These are phyloP conservation scores for Cardiospermum halicacabum DNA, from an alignment of 345 rosid genomes.

Conservation along the genomic window DNA sequence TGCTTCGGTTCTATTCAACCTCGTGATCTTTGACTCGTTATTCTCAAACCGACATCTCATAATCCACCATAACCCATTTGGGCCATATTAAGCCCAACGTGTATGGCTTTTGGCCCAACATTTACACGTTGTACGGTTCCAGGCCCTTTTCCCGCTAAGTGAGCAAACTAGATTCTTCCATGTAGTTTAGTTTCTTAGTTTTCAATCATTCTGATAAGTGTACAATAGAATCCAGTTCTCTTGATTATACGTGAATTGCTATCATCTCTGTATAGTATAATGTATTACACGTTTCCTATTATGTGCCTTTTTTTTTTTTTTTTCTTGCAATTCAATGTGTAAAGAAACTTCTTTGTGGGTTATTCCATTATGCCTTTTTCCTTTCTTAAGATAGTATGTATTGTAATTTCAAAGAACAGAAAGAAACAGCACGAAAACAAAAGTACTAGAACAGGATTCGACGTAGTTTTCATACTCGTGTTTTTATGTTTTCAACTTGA, in stretches of 20 bases:
- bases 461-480: neutral
- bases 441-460: neutral
- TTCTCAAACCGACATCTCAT: neutral
- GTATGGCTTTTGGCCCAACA: too few relatives aligned
- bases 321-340: neutral
- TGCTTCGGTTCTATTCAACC: neutral
- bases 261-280: neutral
- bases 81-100: neutral
- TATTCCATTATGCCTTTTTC: constrained; percentile 9
- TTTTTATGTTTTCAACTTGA: neutral
- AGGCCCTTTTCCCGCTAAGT: constrained; percentile 12
- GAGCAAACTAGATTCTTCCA: constrained; percentile 12
- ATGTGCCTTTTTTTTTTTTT: neutral
- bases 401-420: neutral
- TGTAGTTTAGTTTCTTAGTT: constrained; percentile 4
- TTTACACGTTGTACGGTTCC: neutral
- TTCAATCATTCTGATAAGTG: neutral
- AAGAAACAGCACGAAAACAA: neutral
- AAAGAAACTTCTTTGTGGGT: constrained; percentile 1
- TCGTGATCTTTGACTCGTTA: neutral
- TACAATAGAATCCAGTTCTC: neutral
- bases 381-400: neutral
- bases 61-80: neutral
- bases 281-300: neutral
- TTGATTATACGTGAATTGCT: neutral